Base-by-base conservation (phyloP, 2,329 filamentous ascomycete species). In the Colletotrichum sp. region DNA sequence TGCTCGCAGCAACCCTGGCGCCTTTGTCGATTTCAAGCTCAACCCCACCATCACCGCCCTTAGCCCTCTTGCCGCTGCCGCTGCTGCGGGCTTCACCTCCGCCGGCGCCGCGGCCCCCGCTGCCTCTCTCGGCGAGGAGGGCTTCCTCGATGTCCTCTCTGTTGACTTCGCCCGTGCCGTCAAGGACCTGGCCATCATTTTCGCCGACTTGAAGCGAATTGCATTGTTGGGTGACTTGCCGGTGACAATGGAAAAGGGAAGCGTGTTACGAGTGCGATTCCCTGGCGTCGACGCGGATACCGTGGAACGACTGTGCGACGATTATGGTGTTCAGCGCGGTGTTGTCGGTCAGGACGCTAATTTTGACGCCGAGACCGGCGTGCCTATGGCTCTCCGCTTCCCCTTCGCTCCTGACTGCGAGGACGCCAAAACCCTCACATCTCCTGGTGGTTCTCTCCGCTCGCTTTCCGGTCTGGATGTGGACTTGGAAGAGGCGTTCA, bases 31-130 rank as follows among this genome's bases (percentile, higher is more conserved):
- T 85, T 99, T 99, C 87, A 90, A 93, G 80, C 88, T 99, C 80
- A 95, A 92, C 84, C 97, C 97, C 4, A 98, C 95, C 75, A 92
- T 99, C 82, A 99, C 96, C 36, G 95, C 96, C 34, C 90, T 99
- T 74, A 94, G 93, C 79, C 93, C 94, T 12, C 87, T 98, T 57
- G 89, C 89, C 72, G 89, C 89, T 12, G 88, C 86, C 13, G 89
- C 89, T 74, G 89, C 89, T 13, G 88, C 86, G 15, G 73, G 73
- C 26, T 85, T 94, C 72, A 87, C 91, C 24, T 85, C 84, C 75
- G 80, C 84, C 5, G 81, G 84, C 64, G 80, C 84, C 32, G 86
- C 88, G 21, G 66, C 57, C n/a, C 55, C 65, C 5, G 83, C 86
- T 71, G 87, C 93, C 59, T 94, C 92, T 34, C 90, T 99, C 78